These are phyloP conservation scores for Jacaranda copaia DNA, from an alignment of 257 asterid genomes.

Conservation along the genomic window DNA sequence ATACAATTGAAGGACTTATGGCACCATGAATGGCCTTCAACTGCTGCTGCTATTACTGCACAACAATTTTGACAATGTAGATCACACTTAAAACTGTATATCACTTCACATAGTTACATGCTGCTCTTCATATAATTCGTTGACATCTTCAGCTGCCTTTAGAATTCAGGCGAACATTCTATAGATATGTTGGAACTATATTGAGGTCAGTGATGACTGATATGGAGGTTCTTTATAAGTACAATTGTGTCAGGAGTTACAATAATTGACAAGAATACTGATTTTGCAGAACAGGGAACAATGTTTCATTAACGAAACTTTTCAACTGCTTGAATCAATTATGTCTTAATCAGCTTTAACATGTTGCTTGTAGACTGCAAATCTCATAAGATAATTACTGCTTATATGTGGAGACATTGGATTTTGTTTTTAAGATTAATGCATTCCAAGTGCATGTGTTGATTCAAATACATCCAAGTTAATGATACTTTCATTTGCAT, in stretches of 20 bases:
- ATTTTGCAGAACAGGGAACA: no score
- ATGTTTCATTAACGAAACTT: no score
- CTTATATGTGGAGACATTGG: no score
- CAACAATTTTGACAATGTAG: constrained; percentile 38
- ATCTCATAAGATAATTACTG: no score
- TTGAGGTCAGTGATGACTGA: not conserved
- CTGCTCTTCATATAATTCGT: constrained; percentile 33
- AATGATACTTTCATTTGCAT: not conserved
- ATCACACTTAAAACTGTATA: constrained; percentile 27
- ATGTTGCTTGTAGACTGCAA: no score
- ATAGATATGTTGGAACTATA: constrained; percentile 9
- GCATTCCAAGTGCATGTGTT: not conserved
- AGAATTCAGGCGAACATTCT: constrained; percentile 36
- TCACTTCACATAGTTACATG: constrained; percentile 22
- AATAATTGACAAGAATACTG: not conserved
- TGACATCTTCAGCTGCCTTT: constrained; percentile 27
- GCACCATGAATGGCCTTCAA: constrained; percentile 61
- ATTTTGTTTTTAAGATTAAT: no score
- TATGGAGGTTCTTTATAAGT: not conserved
- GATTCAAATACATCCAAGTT: not conserved
- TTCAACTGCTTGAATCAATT: no score
- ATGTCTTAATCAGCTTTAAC: no score
- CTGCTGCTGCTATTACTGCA: not conserved
- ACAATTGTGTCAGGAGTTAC: not conserved
- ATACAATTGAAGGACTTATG: constrained; percentile 66